Evolutionary conservation across 2,329 filamentous ascomycete genomes (phyloP).

Genomic region (Alternaria arborescens): DNA sequence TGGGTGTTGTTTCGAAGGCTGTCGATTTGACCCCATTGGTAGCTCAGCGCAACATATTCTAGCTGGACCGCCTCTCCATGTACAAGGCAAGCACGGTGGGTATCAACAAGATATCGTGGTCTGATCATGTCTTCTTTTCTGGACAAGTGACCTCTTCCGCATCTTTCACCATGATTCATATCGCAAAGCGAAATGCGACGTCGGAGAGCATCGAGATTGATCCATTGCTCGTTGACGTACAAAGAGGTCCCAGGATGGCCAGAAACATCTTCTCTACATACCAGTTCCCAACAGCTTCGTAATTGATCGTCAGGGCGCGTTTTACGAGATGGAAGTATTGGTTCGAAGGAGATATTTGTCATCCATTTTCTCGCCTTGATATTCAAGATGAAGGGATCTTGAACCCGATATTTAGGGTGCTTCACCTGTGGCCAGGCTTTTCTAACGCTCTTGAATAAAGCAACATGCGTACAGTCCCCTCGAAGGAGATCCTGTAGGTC

Average conservation of each 20-base stretch:
- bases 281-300: not conserved
- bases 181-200: not conserved
- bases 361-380: too few relatives aligned
- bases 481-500: not conserved
- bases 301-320: too few relatives aligned
- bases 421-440: not conserved
- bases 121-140: not conserved
- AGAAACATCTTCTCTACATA: not conserved
- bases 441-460: not conserved
- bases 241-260: not conserved
- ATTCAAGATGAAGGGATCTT: too few relatives aligned
- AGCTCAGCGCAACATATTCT: not conserved
- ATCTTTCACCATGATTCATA: not conserved
- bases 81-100: not conserved
- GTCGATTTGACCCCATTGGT: not conserved
- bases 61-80: not conserved
- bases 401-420: not conserved
- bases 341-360: not conserved
- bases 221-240: not conserved
- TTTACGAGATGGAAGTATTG: not conserved
- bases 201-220: not conserved
- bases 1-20: not conserved
- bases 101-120: not conserved
- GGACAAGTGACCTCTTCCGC: not conserved
- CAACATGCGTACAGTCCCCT: not conserved